Base-by-base conservation (phyloP, 768 basidiomycete genomes). In the Heimioporus sp. region DNA sequence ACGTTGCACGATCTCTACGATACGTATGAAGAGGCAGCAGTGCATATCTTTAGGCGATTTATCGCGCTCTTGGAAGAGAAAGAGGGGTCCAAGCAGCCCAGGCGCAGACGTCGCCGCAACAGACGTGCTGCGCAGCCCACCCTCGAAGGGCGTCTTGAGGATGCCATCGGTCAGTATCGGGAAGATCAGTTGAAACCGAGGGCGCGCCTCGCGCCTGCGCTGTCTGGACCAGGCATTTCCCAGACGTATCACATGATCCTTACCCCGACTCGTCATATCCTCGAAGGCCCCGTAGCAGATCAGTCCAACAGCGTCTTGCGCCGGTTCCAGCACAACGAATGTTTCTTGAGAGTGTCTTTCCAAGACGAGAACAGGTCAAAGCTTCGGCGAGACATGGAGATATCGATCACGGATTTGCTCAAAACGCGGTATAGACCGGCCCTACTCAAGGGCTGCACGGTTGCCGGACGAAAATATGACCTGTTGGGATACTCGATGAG, bases 401-500 rank as follows among this genome's bases (percentile, higher is more conserved):
- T 61, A 11, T 65, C 65, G 16, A 73, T 77, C 48, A 43, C 53
- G 9, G 56, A 65, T 0, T 46, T 76, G 32, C 57, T 78, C n/a
- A 1, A 20, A 4, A 38, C 48, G 13, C 72, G 76, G 20, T 76
- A 70, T 51, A 68, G 68, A 21, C 65, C 64, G 1, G 55, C 65
- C 13, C 53, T 79, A 20, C 56, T 68, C 28, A 38, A 57, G 0
- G 77, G 77, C 0, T 60, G 72, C 10, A 17, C 16, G 4, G 63
- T 81, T 11, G 80, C 73, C 3, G 80, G 80, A 9, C 69, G 79
- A 30, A 52, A 54, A 0, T 81, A 73, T 55, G 53, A 77, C 3
- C 73, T 81, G 59, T 59, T 82, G 21, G 80, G 76, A 5, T 81
- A 81, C 51, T 80, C 79, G 3, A 78, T 77, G 72, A 79, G 77